phyloP scores from a whole-genome alignment of 164 flowering plant species.

The Taxillus chinensis region DNA sequence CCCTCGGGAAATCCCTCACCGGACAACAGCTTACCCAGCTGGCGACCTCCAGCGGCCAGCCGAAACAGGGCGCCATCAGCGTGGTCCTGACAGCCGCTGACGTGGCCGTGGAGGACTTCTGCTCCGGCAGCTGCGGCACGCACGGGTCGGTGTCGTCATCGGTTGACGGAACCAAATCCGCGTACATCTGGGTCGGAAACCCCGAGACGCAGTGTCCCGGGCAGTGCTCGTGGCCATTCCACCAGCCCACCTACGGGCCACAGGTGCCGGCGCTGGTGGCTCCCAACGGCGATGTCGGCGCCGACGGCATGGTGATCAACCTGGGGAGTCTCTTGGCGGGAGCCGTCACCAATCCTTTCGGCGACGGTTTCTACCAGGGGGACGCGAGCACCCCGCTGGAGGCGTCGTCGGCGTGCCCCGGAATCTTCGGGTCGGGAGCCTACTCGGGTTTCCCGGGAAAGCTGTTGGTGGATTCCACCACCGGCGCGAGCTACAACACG shows the following conservation, averaged over 20 bases:
- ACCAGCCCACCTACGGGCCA: slow-evolving; percentile 20
- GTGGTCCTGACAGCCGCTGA: slow-evolving; percentile 4
- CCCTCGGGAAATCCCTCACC: slow-evolving; percentile 20
- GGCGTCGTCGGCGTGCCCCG: slow-evolving; percentile 15
- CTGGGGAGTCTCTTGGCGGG: slow-evolving; percentile 16
- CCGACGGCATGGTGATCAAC: slow-evolving; percentile 16
- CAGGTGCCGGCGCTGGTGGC: slow-evolving; percentile 14
- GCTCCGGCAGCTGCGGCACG: background rate
- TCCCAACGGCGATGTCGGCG: slow-evolving; percentile 17
- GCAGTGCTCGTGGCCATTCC: slow-evolving; percentile 18
- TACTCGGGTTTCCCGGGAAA: slow-evolving; percentile 11
- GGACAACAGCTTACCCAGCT: slow-evolving; percentile 3
- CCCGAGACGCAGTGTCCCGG: slow-evolving; percentile 17
- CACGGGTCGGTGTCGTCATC: background rate
- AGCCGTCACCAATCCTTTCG: slow-evolving; percentile 17
- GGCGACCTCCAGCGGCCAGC: slow-evolving; percentile 6
- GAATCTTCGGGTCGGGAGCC: slow-evolving; percentile 12
- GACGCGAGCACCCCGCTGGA: slow-evolving; percentile 1
- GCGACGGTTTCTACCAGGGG: slow-evolving; percentile 15
- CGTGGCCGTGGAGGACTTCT: background rate
- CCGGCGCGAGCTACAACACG: slow-evolving; percentile 9
- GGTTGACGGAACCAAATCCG: background rate
- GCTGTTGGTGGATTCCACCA: slow-evolving; percentile 2
- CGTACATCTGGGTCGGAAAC: slow-evolving; percentile 19
- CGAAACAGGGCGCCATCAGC: slow-evolving; percentile 4